These are phyloP conservation scores for Ophiostoma populinum DNA, from an alignment of 2,329 filamentous ascomycete species.

Conservation along the genomic window DNA sequence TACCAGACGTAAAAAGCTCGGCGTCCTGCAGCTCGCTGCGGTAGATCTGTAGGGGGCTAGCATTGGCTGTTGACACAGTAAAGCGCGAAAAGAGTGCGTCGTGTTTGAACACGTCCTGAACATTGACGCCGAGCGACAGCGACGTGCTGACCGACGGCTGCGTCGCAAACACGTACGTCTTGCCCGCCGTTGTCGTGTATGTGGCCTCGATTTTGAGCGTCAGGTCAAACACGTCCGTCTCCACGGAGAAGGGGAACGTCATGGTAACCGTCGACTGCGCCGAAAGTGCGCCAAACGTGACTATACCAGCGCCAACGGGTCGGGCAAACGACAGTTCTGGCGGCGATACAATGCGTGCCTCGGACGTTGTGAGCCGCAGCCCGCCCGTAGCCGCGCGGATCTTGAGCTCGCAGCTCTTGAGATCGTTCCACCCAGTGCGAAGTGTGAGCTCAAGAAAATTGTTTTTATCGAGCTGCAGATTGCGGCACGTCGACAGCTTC, in stretches of 20 bases:
- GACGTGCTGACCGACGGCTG: constrained; percentile 50
- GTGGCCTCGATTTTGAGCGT: constrained; percentile 58
- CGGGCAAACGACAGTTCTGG: constrained; percentile 20
- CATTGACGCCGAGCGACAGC: constrained; percentile 81
- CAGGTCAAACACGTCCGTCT: constrained; percentile 56
- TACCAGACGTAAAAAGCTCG: constrained; percentile 48
- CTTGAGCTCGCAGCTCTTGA: constrained; percentile 40
- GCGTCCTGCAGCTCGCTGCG: constrained; percentile 55
- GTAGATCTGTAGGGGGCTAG: constrained; percentile 57
- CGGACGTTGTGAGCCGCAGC: constrained; percentile 42
- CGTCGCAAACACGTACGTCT: constrained; percentile 46
- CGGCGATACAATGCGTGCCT: constrained; percentile 32
- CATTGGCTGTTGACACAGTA: constrained; percentile 66
- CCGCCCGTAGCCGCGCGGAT: constrained; percentile 49
- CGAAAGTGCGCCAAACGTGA: constrained; percentile 32
- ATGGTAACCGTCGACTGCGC: constrained; percentile 35
- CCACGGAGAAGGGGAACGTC: constrained; percentile 65
- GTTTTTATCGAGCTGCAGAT: constrained; percentile 64
- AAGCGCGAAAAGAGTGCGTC: constrained; percentile 72
- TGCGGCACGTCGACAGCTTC: constrained; percentile 45
- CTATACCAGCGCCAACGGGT: constrained; percentile 34
- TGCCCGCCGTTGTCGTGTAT: constrained; percentile 51
- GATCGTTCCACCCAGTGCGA: constrained; percentile 55
- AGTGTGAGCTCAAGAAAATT: constrained; percentile 62
- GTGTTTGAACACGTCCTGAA: constrained; percentile 89